A percentile compares a stretch with the other conserved stretches of the same genome.
phyloP scores from a whole-genome alignment of 2,329 filamentous ascomycete species.

The Aphanoascus verrucosus region DNA sequence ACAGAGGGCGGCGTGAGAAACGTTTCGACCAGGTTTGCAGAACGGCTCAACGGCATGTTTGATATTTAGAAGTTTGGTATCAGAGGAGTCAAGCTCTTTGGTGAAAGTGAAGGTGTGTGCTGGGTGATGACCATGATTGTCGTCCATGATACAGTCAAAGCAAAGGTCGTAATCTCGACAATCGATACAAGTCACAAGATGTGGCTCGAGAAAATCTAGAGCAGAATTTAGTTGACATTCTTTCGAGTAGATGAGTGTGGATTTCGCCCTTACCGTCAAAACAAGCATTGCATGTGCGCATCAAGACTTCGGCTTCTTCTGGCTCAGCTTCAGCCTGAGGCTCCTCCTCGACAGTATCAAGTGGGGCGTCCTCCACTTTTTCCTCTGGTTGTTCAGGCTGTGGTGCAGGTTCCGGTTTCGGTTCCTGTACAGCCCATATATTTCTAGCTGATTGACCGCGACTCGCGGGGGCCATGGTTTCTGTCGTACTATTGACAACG shows the following conservation, averaged over 20 bases:
- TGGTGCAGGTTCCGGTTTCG: slow-evolving; percentile 20
- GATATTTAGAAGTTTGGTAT: slow-evolving; percentile 40
- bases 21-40: slow-evolving; percentile 68
- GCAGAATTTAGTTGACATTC: slow-evolving; percentile 14
- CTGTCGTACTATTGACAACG: slow-evolving; percentile 75
- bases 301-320: slow-evolving; percentile 5
- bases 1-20: slow-evolving; percentile 77
- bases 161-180: slow-evolving; percentile 94
- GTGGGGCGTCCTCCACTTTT: not conserved
- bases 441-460: slow-evolving; percentile 16
- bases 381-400: not conserved
- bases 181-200: slow-evolving; percentile 72
- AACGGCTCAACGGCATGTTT: slow-evolving; percentile 55
- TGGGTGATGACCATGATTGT: slow-evolving; percentile 83
- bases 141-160: slow-evolving; percentile 62
- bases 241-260: not conserved
- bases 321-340: slow-evolving; percentile 2
- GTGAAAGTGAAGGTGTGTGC: slow-evolving; percentile 63
- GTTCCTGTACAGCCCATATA: slow-evolving; percentile 20
- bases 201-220: slow-evolving; percentile 58
- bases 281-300: slow-evolving; percentile 48
- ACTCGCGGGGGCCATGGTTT: slow-evolving; percentile 54
- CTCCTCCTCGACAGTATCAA: not conserved
- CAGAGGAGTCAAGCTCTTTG: slow-evolving; percentile 17
- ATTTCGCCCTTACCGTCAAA: slow-evolving; percentile 44